Evolutionary conservation across 1,284 basidiomycete species (phyloP).

Genomic region (Malassezia caprae): DNA sequence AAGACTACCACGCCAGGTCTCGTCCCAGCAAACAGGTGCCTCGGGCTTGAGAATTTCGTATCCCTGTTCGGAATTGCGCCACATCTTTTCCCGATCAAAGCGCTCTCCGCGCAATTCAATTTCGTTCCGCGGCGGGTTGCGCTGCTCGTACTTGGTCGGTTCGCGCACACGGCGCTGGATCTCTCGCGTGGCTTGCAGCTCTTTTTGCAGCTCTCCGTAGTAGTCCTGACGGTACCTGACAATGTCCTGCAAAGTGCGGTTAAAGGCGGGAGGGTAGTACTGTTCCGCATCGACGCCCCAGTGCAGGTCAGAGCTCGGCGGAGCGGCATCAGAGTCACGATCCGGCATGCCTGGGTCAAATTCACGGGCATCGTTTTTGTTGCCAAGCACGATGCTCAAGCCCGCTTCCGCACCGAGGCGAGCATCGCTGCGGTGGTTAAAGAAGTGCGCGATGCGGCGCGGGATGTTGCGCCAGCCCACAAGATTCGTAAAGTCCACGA

Average conservation of each 20-base stretch:
- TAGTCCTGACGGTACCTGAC: conserved; percentile 64
- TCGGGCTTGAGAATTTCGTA: conserved; percentile 66
- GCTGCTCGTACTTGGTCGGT: conserved; percentile 69
- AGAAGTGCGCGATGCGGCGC: conserved; percentile 79
- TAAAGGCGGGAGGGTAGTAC: conserved; percentile 61
- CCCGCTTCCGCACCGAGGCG: conserved; percentile 70
- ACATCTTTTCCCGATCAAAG: conserved; percentile 66
- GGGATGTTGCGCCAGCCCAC: conserved; percentile 81
- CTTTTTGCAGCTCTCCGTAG: conserved; percentile 63
- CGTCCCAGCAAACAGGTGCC: conserved; percentile 63
- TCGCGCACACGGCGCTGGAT: conserved; percentile 68
- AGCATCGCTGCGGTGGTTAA: conserved; percentile 76
- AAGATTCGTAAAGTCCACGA: conserved; percentile 76
- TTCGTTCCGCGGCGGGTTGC: conserved; percentile 73
- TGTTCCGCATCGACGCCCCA: conserved; percentile 62
- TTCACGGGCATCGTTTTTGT: conserved; percentile 53
- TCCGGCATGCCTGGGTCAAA: conserved; percentile 50
- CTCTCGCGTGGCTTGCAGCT: conserved; percentile 65
- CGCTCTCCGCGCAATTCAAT: conserved; percentile 59
- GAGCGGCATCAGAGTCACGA: conserved; percentile 21
- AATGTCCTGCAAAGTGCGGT: conserved; percentile 58
- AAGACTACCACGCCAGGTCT: conserved; percentile 60
- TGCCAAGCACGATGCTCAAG: conserved; percentile 61
- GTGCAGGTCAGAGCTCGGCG: conserved; percentile 57
- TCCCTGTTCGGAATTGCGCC: conserved; percentile 65